A percentile compares a stretch with the other conserved stretches of the same genome.
Conservation (phyloP, 2,329 filamentous ascomycete genomes). For the Aspergillus transmontanensis region DNA sequence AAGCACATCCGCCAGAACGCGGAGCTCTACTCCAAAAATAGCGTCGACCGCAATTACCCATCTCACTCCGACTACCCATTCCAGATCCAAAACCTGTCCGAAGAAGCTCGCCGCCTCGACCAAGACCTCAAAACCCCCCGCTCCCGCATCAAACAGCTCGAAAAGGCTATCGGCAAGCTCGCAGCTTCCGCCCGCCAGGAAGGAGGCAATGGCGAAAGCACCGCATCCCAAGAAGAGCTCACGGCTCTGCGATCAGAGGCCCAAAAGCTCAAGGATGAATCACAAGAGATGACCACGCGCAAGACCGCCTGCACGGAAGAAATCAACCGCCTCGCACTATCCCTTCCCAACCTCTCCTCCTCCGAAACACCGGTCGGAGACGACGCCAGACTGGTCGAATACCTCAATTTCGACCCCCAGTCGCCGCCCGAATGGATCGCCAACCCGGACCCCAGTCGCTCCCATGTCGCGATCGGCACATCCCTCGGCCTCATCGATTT, state of each 20-base stretch:
- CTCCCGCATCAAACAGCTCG: slow-evolving; percentile 47
- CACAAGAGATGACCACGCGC: slow-evolving; percentile 33
- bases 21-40: slow-evolving; percentile 79
- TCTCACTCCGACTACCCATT: slow-evolving; percentile 54
- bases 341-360: slow-evolving; percentile 85
- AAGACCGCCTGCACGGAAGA: slow-evolving; percentile 51
- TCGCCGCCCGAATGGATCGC: slow-evolving; percentile 37
- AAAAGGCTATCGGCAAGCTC: slow-evolving; percentile 43
- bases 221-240: slow-evolving; percentile 22
- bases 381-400: slow-evolving; percentile 67
- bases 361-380: slow-evolving; percentile 71
- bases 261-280: slow-evolving; percentile 41
- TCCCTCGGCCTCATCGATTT: slow-evolving; percentile 93
- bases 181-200: slow-evolving; percentile 29
- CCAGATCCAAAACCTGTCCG: slow-evolving; percentile 50
- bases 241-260: slow-evolving; percentile 39
- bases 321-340: slow-evolving; percentile 73
- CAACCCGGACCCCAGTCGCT: slow-evolving; percentile 47
- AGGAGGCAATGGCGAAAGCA: slow-evolving; percentile 13
- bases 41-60: slow-evolving; percentile 79
- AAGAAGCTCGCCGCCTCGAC: slow-evolving; percentile 42
- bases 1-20: slow-evolving; percentile 88
- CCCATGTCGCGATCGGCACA: slow-evolving; percentile 83
- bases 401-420: slow-evolving; percentile 73
- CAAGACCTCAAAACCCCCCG: slow-evolving; percentile 43